Evolutionary conservation across 306 rosid genomes (phyloP), one percentile per base, ranked within the genome.

Genomic region (Cercis canadensis): DNA sequence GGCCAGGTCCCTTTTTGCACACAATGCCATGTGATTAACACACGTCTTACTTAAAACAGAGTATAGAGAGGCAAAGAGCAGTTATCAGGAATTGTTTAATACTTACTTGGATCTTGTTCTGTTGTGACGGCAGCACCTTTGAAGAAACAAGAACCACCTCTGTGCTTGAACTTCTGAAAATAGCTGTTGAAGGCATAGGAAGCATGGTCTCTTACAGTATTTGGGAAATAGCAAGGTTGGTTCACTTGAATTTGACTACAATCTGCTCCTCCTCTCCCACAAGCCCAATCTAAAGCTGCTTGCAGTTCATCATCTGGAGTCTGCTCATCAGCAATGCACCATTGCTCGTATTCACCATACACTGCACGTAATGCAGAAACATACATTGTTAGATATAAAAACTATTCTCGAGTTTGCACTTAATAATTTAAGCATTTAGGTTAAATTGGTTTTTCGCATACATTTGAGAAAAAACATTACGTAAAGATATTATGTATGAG

Each of bases 251-350:
- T 82, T 46, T 81, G 76, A 46, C 85, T 86, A 19, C 97, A 90
- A 73, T 93, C 82, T 32, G 90, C 98, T 43, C 97, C 91, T 73
- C 91, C 93, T 62, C 13, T 74, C 44, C 92, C 90, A 69, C 98
- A 87, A 9, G 96, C 92, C 97, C 98, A 90, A 50, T 90, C 83
- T 72, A 93, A 49, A 4, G 92, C 96, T 55, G 45, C 82, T 72
- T 86, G 98, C 74, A 93, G 34, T 78, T 88, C 94, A 5, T 49
- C 8, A 31, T 87, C 92, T 0, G 88, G 76, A 54, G 64, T 83
- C 69, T 94, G 98, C 62, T 84, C 92, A 58, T 93, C 96, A 4
- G 97, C 90, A 60, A 85, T 62, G 69, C 97, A 93, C 96, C 98
- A 93, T 69, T 85, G 86, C 81, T 90, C 85, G 15, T 43, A 73